A percentile compares a stretch with the other conserved stretches of the same genome.
Evolutionary conservation across 768 basidiomycete genomes (phyloP).

Genomic region (Amanita molliuscula): DNA sequence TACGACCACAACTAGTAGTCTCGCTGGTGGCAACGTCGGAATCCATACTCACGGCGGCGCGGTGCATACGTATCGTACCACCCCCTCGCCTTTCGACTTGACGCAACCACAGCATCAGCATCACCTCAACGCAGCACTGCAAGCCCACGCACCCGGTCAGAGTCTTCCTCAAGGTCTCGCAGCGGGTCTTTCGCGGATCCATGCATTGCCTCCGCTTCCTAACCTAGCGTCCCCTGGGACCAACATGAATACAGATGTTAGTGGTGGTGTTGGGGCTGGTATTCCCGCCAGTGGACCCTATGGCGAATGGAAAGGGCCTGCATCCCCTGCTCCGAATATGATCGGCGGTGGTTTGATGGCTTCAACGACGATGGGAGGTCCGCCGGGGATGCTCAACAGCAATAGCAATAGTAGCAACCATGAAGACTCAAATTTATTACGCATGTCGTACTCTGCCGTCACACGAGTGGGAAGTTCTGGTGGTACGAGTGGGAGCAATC

Average conservation of each 20-base stretch:
- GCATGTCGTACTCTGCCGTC: constrained; percentile 1
- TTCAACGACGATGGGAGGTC: neutral
- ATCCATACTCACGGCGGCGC: constrained; percentile 27
- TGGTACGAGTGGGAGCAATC: neutral
- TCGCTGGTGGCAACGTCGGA: constrained; percentile 13
- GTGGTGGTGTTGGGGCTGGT: neutral
- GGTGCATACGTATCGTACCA: constrained; percentile 29
- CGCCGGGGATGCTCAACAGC: neutral
- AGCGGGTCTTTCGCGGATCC: constrained; percentile 83
- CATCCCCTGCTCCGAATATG: constrained; percentile 2
- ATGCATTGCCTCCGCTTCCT: constrained; percentile 47
- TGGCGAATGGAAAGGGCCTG: constrained; percentile 1
- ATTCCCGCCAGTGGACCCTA: neutral
- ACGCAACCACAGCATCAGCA: constrained; percentile 27
- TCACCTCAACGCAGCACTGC: constrained; percentile 39
- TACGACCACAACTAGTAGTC: neutral
- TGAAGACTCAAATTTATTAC: neutral
- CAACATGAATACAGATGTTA: constrained; percentile 1
- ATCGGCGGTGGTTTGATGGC: neutral
- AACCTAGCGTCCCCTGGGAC: constrained; percentile 24
- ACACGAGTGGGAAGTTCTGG: neutral
- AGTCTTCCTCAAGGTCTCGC: constrained; percentile 88
- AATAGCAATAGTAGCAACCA: neutral
- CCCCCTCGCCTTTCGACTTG: constrained; percentile 35
- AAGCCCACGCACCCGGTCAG: constrained; percentile 84